Evolutionary conservation across 257 asterid species (phyloP).

Genomic region (Lycium ferocissimum): DNA sequence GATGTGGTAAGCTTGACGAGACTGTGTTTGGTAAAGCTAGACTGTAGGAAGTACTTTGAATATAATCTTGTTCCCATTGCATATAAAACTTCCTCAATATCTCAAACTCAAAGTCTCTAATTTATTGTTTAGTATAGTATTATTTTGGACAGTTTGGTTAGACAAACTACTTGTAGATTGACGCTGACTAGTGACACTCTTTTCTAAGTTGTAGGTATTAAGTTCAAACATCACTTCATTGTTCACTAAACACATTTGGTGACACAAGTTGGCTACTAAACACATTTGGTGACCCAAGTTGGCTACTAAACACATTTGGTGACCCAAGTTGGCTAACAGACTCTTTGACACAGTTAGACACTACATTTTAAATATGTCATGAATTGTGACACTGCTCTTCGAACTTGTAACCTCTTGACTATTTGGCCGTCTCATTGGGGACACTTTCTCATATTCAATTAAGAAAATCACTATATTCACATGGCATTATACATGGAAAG

Average conservation of each 20-base stretch:
- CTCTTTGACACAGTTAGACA: no score
- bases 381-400: no score
- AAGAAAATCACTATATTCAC: no score
- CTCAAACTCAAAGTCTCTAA: neutral
- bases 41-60: neutral
- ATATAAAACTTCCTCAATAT: neutral
- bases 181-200: neutral
- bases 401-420: no score
- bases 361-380: no score
- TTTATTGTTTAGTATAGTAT: neutral
- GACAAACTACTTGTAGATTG: slow-evolving; percentile 19
- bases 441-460: no score
- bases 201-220: slow-evolving; percentile 19
- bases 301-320: slow-evolving; percentile 17
- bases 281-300: slow-evolving; percentile 25
- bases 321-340: neutral
- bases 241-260: neutral
- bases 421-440: no score
- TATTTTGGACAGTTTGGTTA: neutral
- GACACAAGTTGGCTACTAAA: no score
- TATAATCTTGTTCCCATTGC: neutral
- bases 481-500: no score
- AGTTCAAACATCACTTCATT: slow-evolving; percentile 13
- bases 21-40: slow-evolving; percentile 24
- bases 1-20: slow-evolving; percentile 16